phyloP scores from a whole-genome alignment of 129 eudicot species.

The Pittosporum tobira region DNA sequence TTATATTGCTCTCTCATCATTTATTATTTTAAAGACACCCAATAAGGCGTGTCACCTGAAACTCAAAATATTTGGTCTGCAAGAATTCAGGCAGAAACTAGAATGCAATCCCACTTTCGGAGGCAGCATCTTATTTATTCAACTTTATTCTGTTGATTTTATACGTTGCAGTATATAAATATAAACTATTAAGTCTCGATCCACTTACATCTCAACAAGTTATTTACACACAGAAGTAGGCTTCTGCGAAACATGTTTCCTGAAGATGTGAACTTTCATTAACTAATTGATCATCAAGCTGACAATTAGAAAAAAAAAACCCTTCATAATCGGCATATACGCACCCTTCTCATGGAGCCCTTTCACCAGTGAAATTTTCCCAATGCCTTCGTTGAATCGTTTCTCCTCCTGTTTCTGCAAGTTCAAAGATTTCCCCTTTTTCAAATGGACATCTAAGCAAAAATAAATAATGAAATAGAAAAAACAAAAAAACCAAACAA shows the following conservation, averaged over 20 bases:
- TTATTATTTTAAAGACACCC: too few relatives aligned
- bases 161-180: background rate
- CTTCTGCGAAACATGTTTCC: background rate
- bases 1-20: too few relatives aligned
- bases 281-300: background rate
- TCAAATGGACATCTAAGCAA: too few relatives aligned
- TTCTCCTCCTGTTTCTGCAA: background rate
- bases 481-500: background rate
- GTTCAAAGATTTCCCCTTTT: background rate
- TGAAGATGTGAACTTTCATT: background rate
- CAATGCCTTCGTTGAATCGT: too few relatives aligned
- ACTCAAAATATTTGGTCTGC: too few relatives aligned
- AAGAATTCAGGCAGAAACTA: background rate
- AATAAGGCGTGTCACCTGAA: too few relatives aligned
- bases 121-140: conserved; percentile 1
- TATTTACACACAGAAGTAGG: background rate
- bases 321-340: background rate
- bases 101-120: background rate
- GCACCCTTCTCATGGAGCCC: background rate
- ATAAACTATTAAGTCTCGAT: background rate
- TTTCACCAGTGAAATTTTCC: background rate
- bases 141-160: background rate
- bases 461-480: background rate
- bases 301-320: too few relatives aligned
- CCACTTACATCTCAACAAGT: background rate